Percentiles rank a stretch among this genome's conserved stretches.
phyloP scores from a whole-genome alignment of 2,329 filamentous ascomycete genomes.

The Phoma sp. region DNA sequence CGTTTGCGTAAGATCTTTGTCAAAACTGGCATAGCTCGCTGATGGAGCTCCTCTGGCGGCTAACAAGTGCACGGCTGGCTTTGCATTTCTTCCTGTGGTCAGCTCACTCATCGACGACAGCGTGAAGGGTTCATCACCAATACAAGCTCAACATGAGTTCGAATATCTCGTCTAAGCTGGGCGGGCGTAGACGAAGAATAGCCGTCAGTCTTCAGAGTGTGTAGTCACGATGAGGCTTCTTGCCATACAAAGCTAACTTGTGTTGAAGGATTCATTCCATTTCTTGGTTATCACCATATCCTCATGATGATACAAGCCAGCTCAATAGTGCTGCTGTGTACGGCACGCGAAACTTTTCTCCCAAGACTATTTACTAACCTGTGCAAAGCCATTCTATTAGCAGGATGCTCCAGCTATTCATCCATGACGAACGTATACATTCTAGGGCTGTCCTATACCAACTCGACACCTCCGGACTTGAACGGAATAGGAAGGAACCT shows the following conservation, averaged over 20 bases:
- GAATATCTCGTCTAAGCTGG: too few relatives aligned
- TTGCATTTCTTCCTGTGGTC: too few relatives aligned
- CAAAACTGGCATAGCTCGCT: too few relatives aligned
- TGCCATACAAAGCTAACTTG: constrained; percentile 7
- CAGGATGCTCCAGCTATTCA: constrained; percentile 95
- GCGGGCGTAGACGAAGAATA: not conserved
- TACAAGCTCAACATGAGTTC: too few relatives aligned
- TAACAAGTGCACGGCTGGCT: too few relatives aligned
- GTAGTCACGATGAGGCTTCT: not conserved
- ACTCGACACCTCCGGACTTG: constrained; percentile 79
- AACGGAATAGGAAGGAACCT: constrained; percentile 90
- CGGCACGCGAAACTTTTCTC: constrained; percentile 50
- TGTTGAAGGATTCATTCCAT: constrained; percentile 62
- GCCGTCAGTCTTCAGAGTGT: not conserved
- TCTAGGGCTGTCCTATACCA: constrained; percentile 92
- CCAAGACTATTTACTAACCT: not conserved
- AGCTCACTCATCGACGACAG: too few relatives aligned
- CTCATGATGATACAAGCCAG: constrained; percentile 96
- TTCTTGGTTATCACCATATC: constrained; percentile 78
- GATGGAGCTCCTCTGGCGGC: too few relatives aligned
- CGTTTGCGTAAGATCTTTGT: too few relatives aligned
- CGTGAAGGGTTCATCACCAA: too few relatives aligned
- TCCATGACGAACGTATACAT: constrained; percentile 97
- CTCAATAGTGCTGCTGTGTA: constrained; percentile 92
- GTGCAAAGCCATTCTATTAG: constrained; percentile 79